Evolutionary conservation across 306 rosid genomes (phyloP).

Genomic region (Cyamopsis tetragonoloba): DNA sequence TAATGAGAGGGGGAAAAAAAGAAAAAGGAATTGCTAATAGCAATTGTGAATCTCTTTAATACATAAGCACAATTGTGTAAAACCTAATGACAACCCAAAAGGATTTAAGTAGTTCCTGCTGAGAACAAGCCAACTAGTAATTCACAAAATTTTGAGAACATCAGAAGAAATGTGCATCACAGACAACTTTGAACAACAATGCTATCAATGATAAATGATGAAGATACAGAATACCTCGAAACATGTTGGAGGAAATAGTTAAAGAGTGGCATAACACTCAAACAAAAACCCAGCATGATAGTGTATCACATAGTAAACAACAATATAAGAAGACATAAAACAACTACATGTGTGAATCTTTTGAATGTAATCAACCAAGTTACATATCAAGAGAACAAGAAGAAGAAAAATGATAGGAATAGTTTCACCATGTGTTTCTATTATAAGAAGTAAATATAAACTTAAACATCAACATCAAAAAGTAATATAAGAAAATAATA

Average conservation of each 20-base stretch:
- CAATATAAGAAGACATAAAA: background rate
- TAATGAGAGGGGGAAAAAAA: no score
- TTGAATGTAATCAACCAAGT: background rate
- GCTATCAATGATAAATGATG: background rate
- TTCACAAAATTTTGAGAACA: background rate
- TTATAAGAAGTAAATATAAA: background rate
- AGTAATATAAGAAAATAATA: background rate
- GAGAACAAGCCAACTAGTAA: conserved; percentile 13
- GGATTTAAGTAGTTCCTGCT: background rate
- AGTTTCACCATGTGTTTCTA: background rate
- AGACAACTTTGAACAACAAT: background rate
- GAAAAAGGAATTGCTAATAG: background rate
- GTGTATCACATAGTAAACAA: background rate
- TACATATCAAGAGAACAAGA: no score
- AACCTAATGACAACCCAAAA: background rate
- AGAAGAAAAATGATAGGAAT: background rate
- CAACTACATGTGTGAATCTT: background rate
- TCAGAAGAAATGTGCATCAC: conserved; percentile 5
- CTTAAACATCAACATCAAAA: background rate
- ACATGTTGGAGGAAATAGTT: background rate
- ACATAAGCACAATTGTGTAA: background rate
- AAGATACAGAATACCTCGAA: background rate
- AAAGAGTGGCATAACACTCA: background rate
- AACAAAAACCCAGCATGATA: background rate
- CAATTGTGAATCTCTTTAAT: background rate